Evolutionary conservation across 352 stramenopile species (phyloP), one percentile per base, ranked within the genome.

Genomic region (Phytophthora cryptogea): DNA sequence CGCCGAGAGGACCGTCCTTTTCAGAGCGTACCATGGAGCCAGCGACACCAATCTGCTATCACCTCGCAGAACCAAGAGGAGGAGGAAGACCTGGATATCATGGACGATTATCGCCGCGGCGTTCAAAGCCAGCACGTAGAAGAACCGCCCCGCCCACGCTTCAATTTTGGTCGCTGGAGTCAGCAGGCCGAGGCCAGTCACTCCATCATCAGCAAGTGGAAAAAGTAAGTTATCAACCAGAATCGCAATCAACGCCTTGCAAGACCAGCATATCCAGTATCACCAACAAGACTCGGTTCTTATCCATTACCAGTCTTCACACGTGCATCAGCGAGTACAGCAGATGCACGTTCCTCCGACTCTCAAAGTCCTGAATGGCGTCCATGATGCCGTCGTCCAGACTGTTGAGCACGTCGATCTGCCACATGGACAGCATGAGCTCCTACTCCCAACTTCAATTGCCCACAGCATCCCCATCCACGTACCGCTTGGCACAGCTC

Each of bases 401-500:
- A 35, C 78, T 66, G 0, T 59, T 50, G 3, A 90, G 54, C n/a
- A 26, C 52, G 45, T 88, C 76, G 35, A 90, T 88, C 80, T 90
- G 48, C 40, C 43, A 47, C 55, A 52, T 32, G 35, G 26, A 17
- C 20, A 66, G 14, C 16, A 7, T 51, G 20, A 40, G 23, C n/a
- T 4, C 23, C 41, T 14, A 39, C 35, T 20, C 10, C 49, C 4
- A 10, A 16, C 10, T 20, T 45, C 20, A 23, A 23, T 23, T 23
- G 20, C 2, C 20, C 20, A 23, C 17, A 59, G 50, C 30, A 6
- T 45, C 13, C 48, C 16, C 9, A 41, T 16, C 0, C 26, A 54
- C 43, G 7, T 54, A 90, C 80, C 63, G 78, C 66, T 61, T 88
- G 71, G 36, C 84, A 93, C 8, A 96, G 60, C 46, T 94, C 82